Percentiles rank a stretch among this genome's conserved stretches.
Conservation (phyloP, 768 basidiomycete genomes). For the Serendipita sp. region DNA sequence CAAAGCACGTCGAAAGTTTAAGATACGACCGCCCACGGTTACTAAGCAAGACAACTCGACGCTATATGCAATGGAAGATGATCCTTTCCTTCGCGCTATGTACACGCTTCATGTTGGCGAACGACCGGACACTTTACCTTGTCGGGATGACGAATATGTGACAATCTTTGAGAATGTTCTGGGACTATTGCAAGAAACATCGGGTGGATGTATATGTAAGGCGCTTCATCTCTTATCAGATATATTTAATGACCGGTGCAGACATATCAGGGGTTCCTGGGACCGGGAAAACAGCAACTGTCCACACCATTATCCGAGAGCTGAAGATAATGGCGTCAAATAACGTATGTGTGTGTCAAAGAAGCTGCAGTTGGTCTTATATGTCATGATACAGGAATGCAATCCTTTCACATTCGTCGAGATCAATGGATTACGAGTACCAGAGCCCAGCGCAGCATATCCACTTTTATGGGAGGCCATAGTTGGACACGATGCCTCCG, state of each 20-base stretch:
- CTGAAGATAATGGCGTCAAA: slow-evolving; percentile 76
- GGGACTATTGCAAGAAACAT: slow-evolving; percentile 78
- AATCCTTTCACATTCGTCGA: slow-evolving; percentile 94
- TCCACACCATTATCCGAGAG: slow-evolving; percentile 81
- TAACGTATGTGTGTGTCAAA: slow-evolving; percentile 34
- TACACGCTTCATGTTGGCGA: slow-evolving; percentile 86
- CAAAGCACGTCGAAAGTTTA: slow-evolving; percentile 24
- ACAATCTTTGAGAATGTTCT: slow-evolving; percentile 61
- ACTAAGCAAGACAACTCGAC: slow-evolving; percentile 17
- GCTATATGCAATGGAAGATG: slow-evolving; percentile 34
- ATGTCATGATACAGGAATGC: slow-evolving; percentile 45
- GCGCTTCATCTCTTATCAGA: slow-evolving; percentile 12
- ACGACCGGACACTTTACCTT: slow-evolving; percentile 77
- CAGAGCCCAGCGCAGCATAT: slow-evolving; percentile 87
- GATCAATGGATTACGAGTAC: slow-evolving; percentile 88
- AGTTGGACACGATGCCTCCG: slow-evolving; percentile 55
- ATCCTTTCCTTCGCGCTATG: slow-evolving; percentile 79
- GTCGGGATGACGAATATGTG: slow-evolving; percentile 72
- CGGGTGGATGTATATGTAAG: slow-evolving; percentile 91
- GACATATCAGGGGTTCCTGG: slow-evolving; percentile 99
- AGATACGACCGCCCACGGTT: slow-evolving; percentile 13
- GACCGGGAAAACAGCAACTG: slow-evolving; percentile 96
- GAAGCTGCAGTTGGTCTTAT: background rate
- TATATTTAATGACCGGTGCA: slow-evolving; percentile 18
- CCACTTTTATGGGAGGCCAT: slow-evolving; percentile 83